Base-by-base conservation (phyloP, 1,139 yeast species). In the Zygosaccharomyces pseudobailii region DNA sequence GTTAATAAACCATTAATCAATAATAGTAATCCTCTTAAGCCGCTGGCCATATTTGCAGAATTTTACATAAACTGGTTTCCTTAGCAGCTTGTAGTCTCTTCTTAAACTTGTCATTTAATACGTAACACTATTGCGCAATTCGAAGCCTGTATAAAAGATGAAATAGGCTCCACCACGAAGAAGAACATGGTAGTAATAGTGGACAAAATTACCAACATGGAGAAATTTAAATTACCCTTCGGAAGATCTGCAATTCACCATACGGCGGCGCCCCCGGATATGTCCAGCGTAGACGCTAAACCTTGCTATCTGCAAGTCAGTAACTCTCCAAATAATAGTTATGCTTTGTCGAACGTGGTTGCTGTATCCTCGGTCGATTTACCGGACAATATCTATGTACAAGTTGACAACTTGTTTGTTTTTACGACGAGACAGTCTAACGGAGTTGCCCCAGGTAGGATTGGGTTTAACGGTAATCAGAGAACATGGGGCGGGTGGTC, bases 401-500 rank as follows among this genome's bases (percentile, higher is more conserved):
- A 80, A n/a, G 70, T 87, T 49, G 94, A 90, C 57, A 84, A 84
- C 46, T 70, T 75, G 51, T 87, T 75, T 67, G 96, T 90, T n/a
- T 85, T 87, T 65, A 82, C 90, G 4, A 79, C 82, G 5, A 82
- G 76, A 58, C 80, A 79, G 49, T 75, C 81, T 2, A 70, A 71
- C 6, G 73, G 69, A 17, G 70, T 81, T 36, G 71, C 75, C 25
- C 87, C 88, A 0, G 95, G 95, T 8, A 70, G 78, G 17, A 69
- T 90, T 46, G 98, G 97, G 0, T 75, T 88, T 46, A 89, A 94
- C 36, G 96, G 90, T 5, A 79, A 87, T 47, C 90, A 87, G 65
- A 79, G 99, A 64, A 80, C 82, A 46, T 92, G 97, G 97, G 95
- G 92, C 25, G 85, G 83, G 31, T 83, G 95, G 84, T 84, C 96